Conservation (phyloP, 768 basidiomycete genomes). For the Russula earlei region DNA sequence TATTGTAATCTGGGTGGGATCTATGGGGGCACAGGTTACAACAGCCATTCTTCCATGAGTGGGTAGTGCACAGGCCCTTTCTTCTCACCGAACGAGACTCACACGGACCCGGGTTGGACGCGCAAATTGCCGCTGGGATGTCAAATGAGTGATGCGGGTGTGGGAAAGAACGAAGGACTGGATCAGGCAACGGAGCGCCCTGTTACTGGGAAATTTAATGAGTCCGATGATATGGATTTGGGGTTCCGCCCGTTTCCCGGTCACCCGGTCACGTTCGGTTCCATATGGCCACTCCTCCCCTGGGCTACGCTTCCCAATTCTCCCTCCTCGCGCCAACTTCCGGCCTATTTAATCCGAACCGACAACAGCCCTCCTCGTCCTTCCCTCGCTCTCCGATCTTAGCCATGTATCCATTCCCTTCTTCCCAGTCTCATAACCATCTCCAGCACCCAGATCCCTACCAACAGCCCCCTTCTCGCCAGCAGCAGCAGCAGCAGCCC, state of each 20-base stretch:
- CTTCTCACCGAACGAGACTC: neutral
- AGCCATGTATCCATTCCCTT: slow-evolving; percentile 17
- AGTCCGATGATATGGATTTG: neutral
- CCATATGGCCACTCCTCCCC: neutral
- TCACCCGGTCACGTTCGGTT: slow-evolving; percentile 6
- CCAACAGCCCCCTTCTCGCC: neutral
- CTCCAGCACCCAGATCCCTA: neutral
- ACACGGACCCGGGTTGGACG: too few relatives aligned
- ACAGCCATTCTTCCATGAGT: too few relatives aligned
- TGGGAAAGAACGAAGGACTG: neutral
- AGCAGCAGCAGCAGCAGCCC: neutral
- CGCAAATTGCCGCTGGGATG: slow-evolving; percentile 3
- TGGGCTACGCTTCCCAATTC: neutral
- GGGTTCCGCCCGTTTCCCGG: slow-evolving; percentile 1
- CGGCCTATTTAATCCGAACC: slow-evolving; percentile 15
- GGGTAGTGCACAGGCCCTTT: neutral
- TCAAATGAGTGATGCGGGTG: neutral
- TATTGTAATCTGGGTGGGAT: slow-evolving; percentile 6
- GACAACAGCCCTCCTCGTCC: neutral
- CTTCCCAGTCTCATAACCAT: neutral
- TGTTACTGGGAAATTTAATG: slow-evolving; percentile 9
- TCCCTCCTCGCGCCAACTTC: slow-evolving; percentile 13
- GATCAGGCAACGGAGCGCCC: slow-evolving; percentile 15
- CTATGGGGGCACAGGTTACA: too few relatives aligned
- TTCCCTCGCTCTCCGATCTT: neutral